Base-by-base conservation (phyloP, 2,329 filamentous ascomycete genomes). In the Cladophialophora yegresii region DNA sequence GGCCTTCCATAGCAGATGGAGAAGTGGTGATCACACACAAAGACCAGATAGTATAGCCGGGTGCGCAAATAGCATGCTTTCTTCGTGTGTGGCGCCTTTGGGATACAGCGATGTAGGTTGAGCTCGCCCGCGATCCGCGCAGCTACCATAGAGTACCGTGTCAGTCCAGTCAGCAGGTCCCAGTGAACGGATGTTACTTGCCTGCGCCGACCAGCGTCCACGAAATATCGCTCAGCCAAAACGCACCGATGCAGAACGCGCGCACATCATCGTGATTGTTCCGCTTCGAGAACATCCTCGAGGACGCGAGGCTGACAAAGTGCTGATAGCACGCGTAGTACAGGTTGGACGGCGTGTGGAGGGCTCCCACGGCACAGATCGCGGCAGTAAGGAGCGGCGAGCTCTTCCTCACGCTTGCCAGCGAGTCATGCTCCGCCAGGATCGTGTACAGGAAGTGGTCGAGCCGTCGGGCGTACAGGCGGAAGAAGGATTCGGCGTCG, bases 21-120 rank as follows among this genome's bases (percentile, higher is more conserved):
- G 28, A 87, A 84, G 72, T 89, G 86, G 65, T 87, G 85, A 69
- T 88, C 86, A 71, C 85, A 88, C 1, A 87, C 84, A 69, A 87
- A 88, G 1, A 87, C 75, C 33, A 86, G 72, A 72, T 86, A 87
- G 85, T 85, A 87, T 10, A 88, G 73, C 13, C 85, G 79, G 5
- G 85, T 80, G 23, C 78, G 77, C 1, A 81, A 75, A 58, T 83
- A 77, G 40, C 67, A 69, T 9, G 63, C 65, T 33, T 43, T 62
- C 30, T 64, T 66, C 13, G 61, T 58, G 50, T 65, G 65, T 10
- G 60, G 65, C 20, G 62, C 56, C 69, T 81, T 81, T 30, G 80
- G 77, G 61, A 81, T 83, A 64, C 79, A 82, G 62, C 82, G 82
- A 67, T 85, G 83, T 1, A 86, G 75, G 45, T 83, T 82, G 57